phyloP scores from a whole-genome alignment of 495 filamentous ascomycete genomes.

The Neurospora hispaniola region DNA sequence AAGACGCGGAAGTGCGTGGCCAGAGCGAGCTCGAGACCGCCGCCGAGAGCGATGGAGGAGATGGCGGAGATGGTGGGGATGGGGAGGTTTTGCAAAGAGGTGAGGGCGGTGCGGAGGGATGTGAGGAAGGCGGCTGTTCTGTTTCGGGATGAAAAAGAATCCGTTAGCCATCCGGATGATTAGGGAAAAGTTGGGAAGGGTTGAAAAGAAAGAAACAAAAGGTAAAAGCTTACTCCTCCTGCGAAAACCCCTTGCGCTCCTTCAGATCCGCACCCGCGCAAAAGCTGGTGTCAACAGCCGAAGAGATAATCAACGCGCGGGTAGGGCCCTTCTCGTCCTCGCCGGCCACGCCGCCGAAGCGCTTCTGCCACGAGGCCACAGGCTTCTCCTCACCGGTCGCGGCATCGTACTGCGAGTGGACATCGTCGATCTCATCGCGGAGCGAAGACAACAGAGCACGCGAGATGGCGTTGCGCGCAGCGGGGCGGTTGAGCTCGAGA shows the following conservation, averaged over 20 bases:
- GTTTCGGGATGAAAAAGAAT: neutral
- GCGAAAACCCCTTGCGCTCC: constrained; percentile 64
- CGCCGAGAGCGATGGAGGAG: constrained; percentile 71
- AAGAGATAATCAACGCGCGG: constrained; percentile 67
- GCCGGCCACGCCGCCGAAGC: constrained; percentile 30
- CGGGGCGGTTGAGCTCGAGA: constrained; percentile 74
- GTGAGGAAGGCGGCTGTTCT: constrained; percentile 69
- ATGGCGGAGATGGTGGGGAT: constrained; percentile 86
- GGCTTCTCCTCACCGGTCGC: constrained; percentile 39
- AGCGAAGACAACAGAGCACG: constrained; percentile 60
- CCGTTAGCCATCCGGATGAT: neutral
- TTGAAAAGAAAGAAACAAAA: constrained; percentile 16
- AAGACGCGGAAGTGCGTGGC: constrained; percentile 80
- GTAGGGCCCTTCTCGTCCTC: constrained; percentile 43
- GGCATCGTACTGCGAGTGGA: constrained; percentile 55
- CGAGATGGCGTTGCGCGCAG: constrained; percentile 84
- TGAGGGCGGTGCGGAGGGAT: constrained; percentile 61
- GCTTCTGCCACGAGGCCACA: constrained; percentile 18
- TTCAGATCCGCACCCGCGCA: constrained; percentile 94
- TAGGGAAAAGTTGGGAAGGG: neutral
- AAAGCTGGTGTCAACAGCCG: constrained; percentile 68
- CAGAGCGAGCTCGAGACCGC: constrained; percentile 84
- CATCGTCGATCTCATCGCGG: constrained; percentile 52
- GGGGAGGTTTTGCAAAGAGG: constrained; percentile 54
- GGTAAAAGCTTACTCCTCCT: constrained; percentile 44